These are phyloP conservation scores for Scutellaria galericulata DNA, from an alignment of 257 asterid genomes.

Conservation along the genomic window DNA sequence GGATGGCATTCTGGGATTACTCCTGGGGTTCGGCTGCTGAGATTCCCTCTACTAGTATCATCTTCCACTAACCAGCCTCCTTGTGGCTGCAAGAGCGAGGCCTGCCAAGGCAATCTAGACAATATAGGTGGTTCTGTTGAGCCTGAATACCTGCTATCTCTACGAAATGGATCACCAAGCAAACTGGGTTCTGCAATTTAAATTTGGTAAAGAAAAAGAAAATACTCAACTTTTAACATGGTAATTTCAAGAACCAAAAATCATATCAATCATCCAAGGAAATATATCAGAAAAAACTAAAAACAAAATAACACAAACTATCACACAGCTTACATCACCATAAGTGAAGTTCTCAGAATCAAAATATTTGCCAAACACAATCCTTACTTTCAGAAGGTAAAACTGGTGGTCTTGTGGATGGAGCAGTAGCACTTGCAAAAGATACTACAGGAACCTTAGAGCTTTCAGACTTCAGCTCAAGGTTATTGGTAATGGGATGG, in stretches of 20 bases:
- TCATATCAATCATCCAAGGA: slow-evolving; percentile 15
- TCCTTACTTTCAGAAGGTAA: slow-evolving; percentile 75
- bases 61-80: slow-evolving; percentile 78
- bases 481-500: slow-evolving; percentile 48
- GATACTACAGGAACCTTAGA: slow-evolving; percentile 54
- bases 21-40: slow-evolving; percentile 51
- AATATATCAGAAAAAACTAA: not conserved
- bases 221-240: not conserved
- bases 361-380: slow-evolving; percentile 16
- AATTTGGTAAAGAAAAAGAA: slow-evolving; percentile 14
- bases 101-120: slow-evolving; percentile 69
- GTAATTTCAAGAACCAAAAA: slow-evolving; percentile 16
- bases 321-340: slow-evolving; percentile 20
- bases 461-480: slow-evolving; percentile 64
- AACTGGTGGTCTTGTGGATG: slow-evolving; percentile 51
- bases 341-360: slow-evolving; percentile 2
- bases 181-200: slow-evolving; percentile 74
- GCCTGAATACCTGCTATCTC: slow-evolving; percentile 61
- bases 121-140: slow-evolving; percentile 65
- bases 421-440: slow-evolving; percentile 54
- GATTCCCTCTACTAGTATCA: slow-evolving; percentile 49
- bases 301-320: slow-evolving; percentile 3
- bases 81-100: slow-evolving; percentile 53
- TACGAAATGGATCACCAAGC: slow-evolving; percentile 80
- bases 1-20: slow-evolving; percentile 48